Conservation (phyloP, 2,329 filamentous ascomycete species). For the Coniochaeta sp. region DNA sequence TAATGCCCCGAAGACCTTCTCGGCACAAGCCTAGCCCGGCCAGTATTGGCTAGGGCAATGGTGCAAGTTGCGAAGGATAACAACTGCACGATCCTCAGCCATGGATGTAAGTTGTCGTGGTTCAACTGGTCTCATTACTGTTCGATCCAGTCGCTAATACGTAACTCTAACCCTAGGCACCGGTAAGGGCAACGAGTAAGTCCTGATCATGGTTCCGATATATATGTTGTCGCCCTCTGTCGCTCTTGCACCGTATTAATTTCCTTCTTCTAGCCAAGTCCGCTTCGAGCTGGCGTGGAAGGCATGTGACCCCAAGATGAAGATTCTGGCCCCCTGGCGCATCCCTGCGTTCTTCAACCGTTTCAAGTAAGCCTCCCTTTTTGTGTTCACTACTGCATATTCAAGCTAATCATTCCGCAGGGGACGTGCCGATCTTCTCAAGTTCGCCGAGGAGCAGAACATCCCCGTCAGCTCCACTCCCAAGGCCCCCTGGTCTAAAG, state of each 20-base stretch:
- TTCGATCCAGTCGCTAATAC: no score
- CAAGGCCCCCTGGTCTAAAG: conserved; percentile 60
- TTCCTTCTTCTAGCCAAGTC: conserved; percentile 40
- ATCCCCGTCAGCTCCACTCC: conserved; percentile 64
- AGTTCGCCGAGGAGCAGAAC: conserved; percentile 58
- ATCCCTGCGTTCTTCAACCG: conserved; percentile 61
- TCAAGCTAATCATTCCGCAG: conserved; percentile 5
- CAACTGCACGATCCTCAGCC: conserved; percentile 43
- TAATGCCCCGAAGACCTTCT: conserved; percentile 18
- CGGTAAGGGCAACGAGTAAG: no score
- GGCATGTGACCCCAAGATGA: conserved; percentile 37
- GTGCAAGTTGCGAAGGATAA: conserved; percentile 57
- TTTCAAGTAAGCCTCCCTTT: conserved; percentile 34
- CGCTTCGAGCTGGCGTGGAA: conserved; percentile 46
- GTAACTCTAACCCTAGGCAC: no score
- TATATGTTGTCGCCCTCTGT: no score
- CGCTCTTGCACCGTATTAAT: no score
- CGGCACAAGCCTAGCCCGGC: conserved; percentile 58
- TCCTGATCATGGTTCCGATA: no score
- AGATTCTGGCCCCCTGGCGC: conserved; percentile 70
- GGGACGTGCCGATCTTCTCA: conserved; percentile 64
- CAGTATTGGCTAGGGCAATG: conserved; percentile 61
- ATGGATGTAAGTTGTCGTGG: conserved; percentile 36
- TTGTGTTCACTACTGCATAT: no score
- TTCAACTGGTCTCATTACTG: no score